Evolutionary conservation across 176 grass and related monocot species (phyloP), one percentile per base, ranked within the genome.

Genomic region (Zea luxurians): DNA sequence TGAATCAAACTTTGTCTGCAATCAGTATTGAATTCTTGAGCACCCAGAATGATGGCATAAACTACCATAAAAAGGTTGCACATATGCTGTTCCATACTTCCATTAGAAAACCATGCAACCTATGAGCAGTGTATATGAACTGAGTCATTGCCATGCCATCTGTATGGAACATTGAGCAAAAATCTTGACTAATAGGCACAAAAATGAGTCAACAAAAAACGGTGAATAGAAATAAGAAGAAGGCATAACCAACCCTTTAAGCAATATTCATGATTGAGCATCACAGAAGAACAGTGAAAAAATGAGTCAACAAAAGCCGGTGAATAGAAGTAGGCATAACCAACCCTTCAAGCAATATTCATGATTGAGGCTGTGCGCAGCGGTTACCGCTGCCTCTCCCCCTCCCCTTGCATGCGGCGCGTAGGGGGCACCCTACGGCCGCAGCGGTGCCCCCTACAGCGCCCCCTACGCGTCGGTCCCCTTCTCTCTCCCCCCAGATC

Each of bases 21-120:
- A 34, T 64, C 8, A 13, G 38, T 48, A 47, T 27, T 55, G 11
- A 77, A 71, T 41, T 43, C 53, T 70, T 79, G 54, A 49, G 40
- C 17, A 42, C 68, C 48, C 57, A 79, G 12, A 77, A 47, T 66
- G 59, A 4, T 63, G 36, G 15, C 65, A 57, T 47, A 73, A 66
- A 49, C 7, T 7, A 74, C 3, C 35, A 70, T 54, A 13, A 44
- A 61, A 66, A 11, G 43, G 36, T 27, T 49, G 12, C 5, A 40
- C 3, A 58, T 71, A 78, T 20, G 82, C 41, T 58, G 54, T 58
- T 58, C 53, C n/a, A 20, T 58, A 58, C n/a, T 58, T 58, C 64
- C 54, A 61, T 18, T 44, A 65, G 48, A 79, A 64, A 66, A 34
- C 60, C 61, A 47, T 70, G 43, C 18, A 68, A 68, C 4, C 43